Evolutionary conservation across 2,329 filamentous ascomycete genomes (phyloP).

Genomic region (Xylaria sp.): DNA sequence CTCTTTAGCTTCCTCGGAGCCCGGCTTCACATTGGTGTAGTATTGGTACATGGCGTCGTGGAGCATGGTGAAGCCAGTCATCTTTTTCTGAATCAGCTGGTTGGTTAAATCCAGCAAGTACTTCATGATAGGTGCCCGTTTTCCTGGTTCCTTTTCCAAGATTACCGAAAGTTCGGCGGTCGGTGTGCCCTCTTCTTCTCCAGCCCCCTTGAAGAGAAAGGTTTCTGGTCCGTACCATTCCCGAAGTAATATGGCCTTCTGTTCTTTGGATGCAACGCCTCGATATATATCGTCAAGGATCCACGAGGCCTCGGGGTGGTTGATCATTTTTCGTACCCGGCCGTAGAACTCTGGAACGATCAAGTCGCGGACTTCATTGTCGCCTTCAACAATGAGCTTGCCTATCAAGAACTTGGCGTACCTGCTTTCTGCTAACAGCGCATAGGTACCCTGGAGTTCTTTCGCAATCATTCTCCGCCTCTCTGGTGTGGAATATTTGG

Average conservation of each 20-base stretch:
- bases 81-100: conserved; percentile 92
- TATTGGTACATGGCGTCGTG: conserved; percentile 99
- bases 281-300: conserved; percentile 98
- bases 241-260: conserved; percentile 84
- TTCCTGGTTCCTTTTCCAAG: conserved; percentile 81
- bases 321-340: conserved; percentile 90
- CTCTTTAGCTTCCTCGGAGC: conserved; percentile 83
- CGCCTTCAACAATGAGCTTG: conserved; percentile 93
- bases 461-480: conserved; percentile 87
- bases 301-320: conserved; percentile 96
- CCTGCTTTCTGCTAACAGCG: conserved; percentile 87
- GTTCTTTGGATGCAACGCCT: conserved; percentile 83
- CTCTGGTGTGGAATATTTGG: conserved; percentile 91
- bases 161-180: conserved; percentile 79
- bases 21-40: conserved; percentile 81
- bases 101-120: conserved; percentile 89
- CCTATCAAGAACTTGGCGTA: conserved; percentile 98
- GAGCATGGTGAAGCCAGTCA: conserved; percentile 96
- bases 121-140: conserved; percentile 87
- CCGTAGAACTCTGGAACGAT: conserved; percentile 97
- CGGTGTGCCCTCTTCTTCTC: conserved; percentile 60
- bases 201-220: conserved; percentile 74
- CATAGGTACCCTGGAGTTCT: conserved; percentile 87
- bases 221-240: conserved; percentile 99
- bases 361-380: conserved; percentile 84